Conservation (phyloP, 208 protist species). For the Trypanosoma mega region DNA sequence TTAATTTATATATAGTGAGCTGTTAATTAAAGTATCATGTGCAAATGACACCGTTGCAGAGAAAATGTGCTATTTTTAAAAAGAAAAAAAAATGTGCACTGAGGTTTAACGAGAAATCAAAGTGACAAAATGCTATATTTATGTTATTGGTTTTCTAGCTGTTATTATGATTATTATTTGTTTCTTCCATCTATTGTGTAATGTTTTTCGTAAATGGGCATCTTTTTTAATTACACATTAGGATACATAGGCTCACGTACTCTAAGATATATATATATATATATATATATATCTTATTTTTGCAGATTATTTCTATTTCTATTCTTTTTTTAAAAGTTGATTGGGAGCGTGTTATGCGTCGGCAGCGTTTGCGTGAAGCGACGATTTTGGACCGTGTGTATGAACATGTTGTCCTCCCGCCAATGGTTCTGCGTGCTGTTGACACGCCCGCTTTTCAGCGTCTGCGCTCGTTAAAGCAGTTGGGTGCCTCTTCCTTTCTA, state of each 20-base stretch:
- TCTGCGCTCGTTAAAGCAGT: conserved; percentile 93
- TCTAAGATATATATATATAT: not conserved
- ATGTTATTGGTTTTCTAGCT: no score
- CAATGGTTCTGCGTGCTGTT: conserved; percentile 71
- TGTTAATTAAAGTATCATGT: not conserved
- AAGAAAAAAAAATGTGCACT: no score
- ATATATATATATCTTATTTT: conserved; percentile 8
- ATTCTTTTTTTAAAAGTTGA: not conserved
- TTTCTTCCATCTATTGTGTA: not conserved
- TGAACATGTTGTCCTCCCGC: conserved; percentile 78
- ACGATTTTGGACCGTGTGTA: conserved; percentile 82
- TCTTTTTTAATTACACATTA: not conserved
- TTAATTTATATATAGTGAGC: not conserved
- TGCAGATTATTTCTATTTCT: not conserved
- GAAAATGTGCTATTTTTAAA: no score
- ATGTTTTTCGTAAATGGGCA: not conserved
- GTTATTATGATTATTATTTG: no score
- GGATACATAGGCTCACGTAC: no score
- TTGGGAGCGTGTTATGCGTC: conserved; percentile 21
- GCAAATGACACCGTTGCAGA: no score
- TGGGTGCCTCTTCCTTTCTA: conserved; percentile 92
- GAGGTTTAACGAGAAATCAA: no score
- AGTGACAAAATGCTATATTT: no score
- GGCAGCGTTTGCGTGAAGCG: conserved; percentile 42
- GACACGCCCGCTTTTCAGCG: conserved; percentile 97